These are phyloP conservation scores for Orobanche coerulescens DNA, from an alignment of 257 asterid species.

Conservation along the genomic window DNA sequence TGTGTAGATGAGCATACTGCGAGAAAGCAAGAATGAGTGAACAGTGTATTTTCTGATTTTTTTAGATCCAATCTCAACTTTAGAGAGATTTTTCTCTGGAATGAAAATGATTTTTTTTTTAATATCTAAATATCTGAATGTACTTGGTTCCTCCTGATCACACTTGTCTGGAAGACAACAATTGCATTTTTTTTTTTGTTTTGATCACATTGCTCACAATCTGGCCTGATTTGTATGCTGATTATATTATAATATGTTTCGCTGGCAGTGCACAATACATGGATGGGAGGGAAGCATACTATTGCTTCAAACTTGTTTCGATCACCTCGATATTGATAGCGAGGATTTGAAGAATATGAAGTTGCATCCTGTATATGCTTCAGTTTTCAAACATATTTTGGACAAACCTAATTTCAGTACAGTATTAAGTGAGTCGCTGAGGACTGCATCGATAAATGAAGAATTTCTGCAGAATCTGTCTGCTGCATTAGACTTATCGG, in stretches of 20 bases:
- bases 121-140: too few species aligned
- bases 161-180: slow-evolving; percentile 2
- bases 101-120: too few species aligned
- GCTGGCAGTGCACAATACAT: slow-evolving; percentile 45
- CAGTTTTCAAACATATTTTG: slow-evolving; percentile 62
- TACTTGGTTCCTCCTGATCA: background rate
- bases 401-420: slow-evolving; percentile 76
- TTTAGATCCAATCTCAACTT: too few species aligned
- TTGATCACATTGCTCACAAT: background rate
- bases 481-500: slow-evolving; percentile 47
- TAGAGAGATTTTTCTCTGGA: too few species aligned
- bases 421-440: slow-evolving; percentile 57
- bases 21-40: too few species aligned
- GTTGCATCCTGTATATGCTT: slow-evolving; percentile 55
- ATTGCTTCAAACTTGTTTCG: slow-evolving; percentile 61
- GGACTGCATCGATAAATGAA: slow-evolving; percentile 43
- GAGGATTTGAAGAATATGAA: slow-evolving; percentile 54
- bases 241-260: slow-evolving; percentile 18
- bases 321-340: slow-evolving; percentile 50
- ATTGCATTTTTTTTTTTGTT: background rate
- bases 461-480: slow-evolving; percentile 68
- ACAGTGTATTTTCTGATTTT: too few species aligned
- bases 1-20: too few species aligned
- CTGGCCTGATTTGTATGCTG: background rate
- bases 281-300: slow-evolving; percentile 76